Conservation (phyloP, 371 early-diverging fungal species). For the Mucor plumbeus region DNA sequence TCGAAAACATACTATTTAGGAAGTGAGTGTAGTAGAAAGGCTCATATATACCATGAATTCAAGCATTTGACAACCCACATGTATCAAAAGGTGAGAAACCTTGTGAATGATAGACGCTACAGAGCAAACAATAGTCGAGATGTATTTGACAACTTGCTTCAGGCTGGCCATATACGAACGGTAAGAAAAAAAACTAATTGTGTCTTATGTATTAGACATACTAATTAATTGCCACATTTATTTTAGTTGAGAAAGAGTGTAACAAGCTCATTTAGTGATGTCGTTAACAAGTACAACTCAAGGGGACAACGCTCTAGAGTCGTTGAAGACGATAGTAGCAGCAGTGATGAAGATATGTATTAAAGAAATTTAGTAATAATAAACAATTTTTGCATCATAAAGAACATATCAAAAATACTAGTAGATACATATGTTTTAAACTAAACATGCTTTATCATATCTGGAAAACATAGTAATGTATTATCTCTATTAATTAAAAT, state of each 20-base stretch:
- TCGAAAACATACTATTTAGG: constrained; percentile 21
- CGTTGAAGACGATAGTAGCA: background rate
- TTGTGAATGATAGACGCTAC: background rate
- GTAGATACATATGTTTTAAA: too few relatives aligned
- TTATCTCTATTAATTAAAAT: too few relatives aligned
- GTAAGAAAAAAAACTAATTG: background rate
- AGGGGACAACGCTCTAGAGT: background rate
- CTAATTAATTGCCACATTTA: background rate
- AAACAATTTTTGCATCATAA: too few relatives aligned
- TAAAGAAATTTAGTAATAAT: too few relatives aligned
- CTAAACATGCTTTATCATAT: too few relatives aligned
- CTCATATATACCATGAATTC: constrained; percentile 25
- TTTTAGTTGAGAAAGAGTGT: background rate
- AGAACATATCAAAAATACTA: too few relatives aligned
- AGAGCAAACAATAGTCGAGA: background rate
- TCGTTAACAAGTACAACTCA: background rate
- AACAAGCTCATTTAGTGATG: background rate
- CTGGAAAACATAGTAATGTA: too few relatives aligned
- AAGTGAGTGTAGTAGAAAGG: constrained; percentile 30
- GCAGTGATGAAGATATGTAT: background rate
- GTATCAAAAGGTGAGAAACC: background rate
- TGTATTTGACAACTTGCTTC: background rate
- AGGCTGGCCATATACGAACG: background rate
- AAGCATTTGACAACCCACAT: constrained; percentile 26
- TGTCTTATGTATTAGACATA: background rate